Percentiles rank a stretch among this genome's conserved stretches.
Conservation (phyloP, 768 basidiomycete genomes). For the Naematelia encephala region DNA sequence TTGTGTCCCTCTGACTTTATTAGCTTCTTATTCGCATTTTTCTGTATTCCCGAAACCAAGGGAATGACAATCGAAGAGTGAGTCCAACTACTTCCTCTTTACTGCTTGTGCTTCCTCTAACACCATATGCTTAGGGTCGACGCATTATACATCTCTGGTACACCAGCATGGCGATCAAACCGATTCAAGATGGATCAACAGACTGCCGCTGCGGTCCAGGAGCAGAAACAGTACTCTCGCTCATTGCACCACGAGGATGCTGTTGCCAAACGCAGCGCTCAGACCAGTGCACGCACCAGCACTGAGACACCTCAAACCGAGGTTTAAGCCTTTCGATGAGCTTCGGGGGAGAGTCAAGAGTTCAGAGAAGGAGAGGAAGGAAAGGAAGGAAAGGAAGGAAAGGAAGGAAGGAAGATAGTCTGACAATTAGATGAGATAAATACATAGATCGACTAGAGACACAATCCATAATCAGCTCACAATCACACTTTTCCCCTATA, state of each 20-base stretch:
- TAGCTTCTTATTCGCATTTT: conserved; percentile 44
- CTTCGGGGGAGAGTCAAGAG: background rate
- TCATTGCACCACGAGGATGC: conserved; percentile 29
- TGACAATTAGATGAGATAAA: background rate
- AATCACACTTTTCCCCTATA: background rate
- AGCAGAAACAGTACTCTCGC: conserved; percentile 38
- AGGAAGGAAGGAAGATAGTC: background rate
- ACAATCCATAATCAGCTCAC: background rate
- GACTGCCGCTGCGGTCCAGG: conserved; percentile 18
- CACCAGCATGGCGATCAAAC: conserved; percentile 42
- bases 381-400: background rate
- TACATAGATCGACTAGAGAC: background rate
- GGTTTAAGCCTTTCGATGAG: background rate
- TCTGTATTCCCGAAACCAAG: conserved; percentile 50
- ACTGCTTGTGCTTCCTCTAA: too few species aligned
- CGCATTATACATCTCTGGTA: conserved; percentile 41
- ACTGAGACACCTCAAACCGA: conserved; percentile 9
- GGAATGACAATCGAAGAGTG: conserved; percentile 48
- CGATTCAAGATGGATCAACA: conserved; percentile 30
- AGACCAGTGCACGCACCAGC: conserved; percentile 24
- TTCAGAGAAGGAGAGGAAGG: background rate
- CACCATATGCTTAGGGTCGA: too few species aligned
- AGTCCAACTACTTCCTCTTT: conserved; percentile 6
- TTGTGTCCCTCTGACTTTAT: background rate
- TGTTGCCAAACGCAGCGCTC: conserved; percentile 18